Evolutionary conservation across 495 filamentous ascomycete genomes (phyloP).

Genomic region (Annulohypoxylon nitens): DNA sequence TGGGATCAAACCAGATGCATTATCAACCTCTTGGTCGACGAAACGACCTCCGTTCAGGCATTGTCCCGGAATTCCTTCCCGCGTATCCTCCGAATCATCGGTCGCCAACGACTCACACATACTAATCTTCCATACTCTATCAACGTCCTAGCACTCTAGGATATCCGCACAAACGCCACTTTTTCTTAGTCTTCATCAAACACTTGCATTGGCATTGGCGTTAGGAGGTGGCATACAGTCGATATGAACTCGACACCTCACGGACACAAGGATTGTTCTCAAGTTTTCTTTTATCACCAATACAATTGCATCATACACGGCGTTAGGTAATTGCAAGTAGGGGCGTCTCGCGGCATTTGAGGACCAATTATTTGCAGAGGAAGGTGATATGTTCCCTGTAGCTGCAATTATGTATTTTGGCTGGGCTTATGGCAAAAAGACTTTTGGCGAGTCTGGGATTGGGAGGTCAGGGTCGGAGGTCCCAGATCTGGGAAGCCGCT

Average conservation of each 20-base stretch:
- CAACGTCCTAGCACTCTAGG: conserved; percentile 19
- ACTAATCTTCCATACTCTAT: conserved; percentile 30
- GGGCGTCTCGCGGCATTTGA: conserved; percentile 14
- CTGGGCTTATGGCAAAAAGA: conserved; percentile 1
- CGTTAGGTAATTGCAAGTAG: conserved; percentile 44
- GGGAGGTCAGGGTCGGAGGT: neutral
- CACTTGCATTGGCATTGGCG: conserved; percentile 51
- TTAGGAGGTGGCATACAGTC: conserved; percentile 49
- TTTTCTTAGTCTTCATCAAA: conserved; percentile 31
- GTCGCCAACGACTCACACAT: conserved; percentile 34
- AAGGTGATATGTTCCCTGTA: conserved; percentile 6
- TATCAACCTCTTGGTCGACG: conserved; percentile 90
- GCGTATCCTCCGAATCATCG: conserved; percentile 41
- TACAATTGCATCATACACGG: conserved; percentile 45
- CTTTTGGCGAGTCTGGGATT: neutral
- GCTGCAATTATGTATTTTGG: conserved; percentile 7
- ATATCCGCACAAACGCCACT: conserved; percentile 24
- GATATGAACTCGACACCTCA: conserved; percentile 47
- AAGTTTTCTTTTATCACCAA: conserved; percentile 28
- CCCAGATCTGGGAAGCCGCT: neutral
- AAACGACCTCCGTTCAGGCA: conserved; percentile 81
- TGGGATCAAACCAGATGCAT: conserved; percentile 86
- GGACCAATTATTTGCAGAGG: conserved; percentile 13
- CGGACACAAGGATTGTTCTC: conserved; percentile 37
- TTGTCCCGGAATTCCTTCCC: conserved; percentile 77